Conservation (phyloP, 257 asterid species). For the Marsdenia floribunda region DNA sequence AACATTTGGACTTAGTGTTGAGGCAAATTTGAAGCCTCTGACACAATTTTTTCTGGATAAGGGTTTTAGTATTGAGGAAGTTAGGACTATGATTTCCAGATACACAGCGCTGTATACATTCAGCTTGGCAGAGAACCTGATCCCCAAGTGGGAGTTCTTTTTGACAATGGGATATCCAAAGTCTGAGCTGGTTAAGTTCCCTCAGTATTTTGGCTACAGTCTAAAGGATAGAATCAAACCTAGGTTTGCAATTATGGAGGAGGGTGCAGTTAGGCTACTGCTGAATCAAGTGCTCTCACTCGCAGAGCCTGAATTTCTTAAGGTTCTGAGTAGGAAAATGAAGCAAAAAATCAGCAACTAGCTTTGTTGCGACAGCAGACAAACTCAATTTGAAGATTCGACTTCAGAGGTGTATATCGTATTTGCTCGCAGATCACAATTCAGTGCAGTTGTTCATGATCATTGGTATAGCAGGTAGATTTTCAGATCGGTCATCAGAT, state of each 20-base stretch:
- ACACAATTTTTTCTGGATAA: conserved; percentile 66
- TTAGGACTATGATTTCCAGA: conserved; percentile 65
- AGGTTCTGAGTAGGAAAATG: conserved; percentile 54
- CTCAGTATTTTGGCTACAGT: conserved; percentile 89
- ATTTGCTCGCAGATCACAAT: not conserved
- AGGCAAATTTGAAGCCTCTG: conserved; percentile 73
- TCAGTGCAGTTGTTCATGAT: not conserved
- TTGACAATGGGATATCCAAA: conserved; percentile 63
- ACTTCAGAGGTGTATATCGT: not conserved
- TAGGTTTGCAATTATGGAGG: conserved; percentile 54
- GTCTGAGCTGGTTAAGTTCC: conserved; percentile 72
- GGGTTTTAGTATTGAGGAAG: conserved; percentile 55
- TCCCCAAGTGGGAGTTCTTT: conserved; percentile 81
- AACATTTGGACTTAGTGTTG: conserved; percentile 88
- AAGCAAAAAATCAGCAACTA: conserved; percentile 32
- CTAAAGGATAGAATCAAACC: conserved; percentile 80
- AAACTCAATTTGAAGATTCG: not conserved
- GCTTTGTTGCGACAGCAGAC: not conserved
- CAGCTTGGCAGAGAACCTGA: conserved; percentile 60
- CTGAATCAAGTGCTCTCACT: conserved; percentile 74
- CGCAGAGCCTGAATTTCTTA: conserved; percentile 51
- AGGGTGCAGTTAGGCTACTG: conserved; percentile 53
- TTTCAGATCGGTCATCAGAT: not conserved
- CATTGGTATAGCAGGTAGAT: not conserved
- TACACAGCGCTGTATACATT: conserved; percentile 80